Conservation (phyloP, 148 eudicot genomes). For the Mesembryanthemum crystallinum region DNA sequence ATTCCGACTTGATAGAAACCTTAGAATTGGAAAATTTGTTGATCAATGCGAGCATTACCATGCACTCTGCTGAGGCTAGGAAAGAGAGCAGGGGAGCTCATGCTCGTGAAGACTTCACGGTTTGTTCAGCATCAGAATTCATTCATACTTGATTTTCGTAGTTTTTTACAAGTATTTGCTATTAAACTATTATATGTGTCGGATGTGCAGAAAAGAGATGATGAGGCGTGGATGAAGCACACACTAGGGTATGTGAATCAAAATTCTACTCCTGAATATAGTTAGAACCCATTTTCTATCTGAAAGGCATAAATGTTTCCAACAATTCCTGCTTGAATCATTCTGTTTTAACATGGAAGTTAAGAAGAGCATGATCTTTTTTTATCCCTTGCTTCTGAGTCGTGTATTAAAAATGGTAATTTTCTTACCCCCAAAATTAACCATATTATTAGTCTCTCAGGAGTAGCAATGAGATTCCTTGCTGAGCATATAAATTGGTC, state of each 20-base stretch:
- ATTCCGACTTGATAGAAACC: slow-evolving; percentile 92
- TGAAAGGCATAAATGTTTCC: neutral
- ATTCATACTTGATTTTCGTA: neutral
- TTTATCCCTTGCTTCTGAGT: neutral
- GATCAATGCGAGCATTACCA: slow-evolving; percentile 91
- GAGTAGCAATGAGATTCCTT: neutral
- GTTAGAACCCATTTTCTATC: neutral
- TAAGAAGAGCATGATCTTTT: too few relatives aligned
- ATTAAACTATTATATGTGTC: slow-evolving; percentile 22
- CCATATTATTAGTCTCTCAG: neutral
- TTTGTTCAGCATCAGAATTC: slow-evolving; percentile 32
- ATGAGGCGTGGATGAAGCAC: slow-evolving; percentile 93
- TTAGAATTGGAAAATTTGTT: slow-evolving; percentile 91
- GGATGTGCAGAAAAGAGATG: slow-evolving; percentile 78
- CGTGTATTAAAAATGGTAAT: neutral
- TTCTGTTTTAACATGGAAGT: neutral
- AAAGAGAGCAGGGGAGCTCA: slow-evolving; percentile 98
- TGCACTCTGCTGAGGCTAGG: slow-evolving; percentile 99
- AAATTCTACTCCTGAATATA: neutral
- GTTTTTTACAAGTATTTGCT: neutral
- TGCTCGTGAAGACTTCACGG: slow-evolving; percentile 91
- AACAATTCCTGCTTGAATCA: neutral
- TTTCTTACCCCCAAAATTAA: neutral
- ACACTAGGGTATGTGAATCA: slow-evolving; percentile 62
- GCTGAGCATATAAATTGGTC: neutral